These are phyloP conservation scores for Fusarium torulosum DNA, from an alignment of 2,329 filamentous ascomycete species.

Conservation along the genomic window DNA sequence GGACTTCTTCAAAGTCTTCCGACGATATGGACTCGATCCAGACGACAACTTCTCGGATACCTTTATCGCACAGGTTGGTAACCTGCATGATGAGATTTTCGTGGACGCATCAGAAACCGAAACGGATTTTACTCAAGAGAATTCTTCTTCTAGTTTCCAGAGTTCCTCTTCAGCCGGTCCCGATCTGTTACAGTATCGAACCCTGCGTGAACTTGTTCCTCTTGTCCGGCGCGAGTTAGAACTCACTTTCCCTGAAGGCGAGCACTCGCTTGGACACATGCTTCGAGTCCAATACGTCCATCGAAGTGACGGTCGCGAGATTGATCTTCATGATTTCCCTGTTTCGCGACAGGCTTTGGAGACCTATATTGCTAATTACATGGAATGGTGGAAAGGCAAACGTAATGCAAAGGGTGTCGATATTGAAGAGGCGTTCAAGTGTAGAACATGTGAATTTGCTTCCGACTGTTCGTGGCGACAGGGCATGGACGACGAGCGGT, in stretches of 20 bases:
- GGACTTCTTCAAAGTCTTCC: conserved; percentile 75
- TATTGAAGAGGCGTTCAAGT: conserved; percentile 91
- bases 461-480: conserved; percentile 83
- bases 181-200: conserved; percentile 61
- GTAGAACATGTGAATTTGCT: conserved; percentile 84
- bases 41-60: conserved; percentile 78
- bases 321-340: conserved; percentile 70
- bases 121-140: conserved; percentile 19
- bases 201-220: conserved; percentile 60
- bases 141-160: conserved; percentile 32
- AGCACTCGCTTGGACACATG: conserved; percentile 62
- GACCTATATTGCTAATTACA: conserved; percentile 74
- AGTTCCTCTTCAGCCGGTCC: conserved; percentile 40
- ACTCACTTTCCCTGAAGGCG: conserved; percentile 66
- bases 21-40: conserved; percentile 77
- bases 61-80: conserved; percentile 81
- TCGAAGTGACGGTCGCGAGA: conserved; percentile 64
- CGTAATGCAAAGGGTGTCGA: conserved; percentile 79
- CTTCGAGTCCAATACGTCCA: conserved; percentile 68
- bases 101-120: conserved; percentile 61
- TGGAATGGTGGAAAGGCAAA: conserved; percentile 90
- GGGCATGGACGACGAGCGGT: conserved; percentile 71
- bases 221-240: conserved; percentile 62
- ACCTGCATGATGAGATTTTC: conserved; percentile 75
- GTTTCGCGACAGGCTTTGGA: conserved; percentile 75